These are phyloP conservation scores for Phytophthora rubi DNA, from an alignment of 352 stramenopile species.

Conservation along the genomic window DNA sequence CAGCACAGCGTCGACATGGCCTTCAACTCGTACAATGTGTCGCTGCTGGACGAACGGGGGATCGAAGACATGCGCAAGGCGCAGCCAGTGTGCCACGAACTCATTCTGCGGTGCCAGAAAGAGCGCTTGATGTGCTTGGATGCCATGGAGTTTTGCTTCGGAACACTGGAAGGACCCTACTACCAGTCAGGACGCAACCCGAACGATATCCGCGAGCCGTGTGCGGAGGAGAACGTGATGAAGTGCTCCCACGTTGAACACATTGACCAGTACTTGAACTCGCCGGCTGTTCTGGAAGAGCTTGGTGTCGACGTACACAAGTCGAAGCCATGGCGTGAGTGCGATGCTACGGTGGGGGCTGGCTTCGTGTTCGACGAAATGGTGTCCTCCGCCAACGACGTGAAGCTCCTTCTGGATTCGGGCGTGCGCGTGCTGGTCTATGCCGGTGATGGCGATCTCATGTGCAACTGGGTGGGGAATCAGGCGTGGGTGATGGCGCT, in stretches of 20 bases:
- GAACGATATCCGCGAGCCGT: slow-evolving; percentile 77
- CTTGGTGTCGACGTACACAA: slow-evolving; percentile 55
- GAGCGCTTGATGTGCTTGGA: slow-evolving; percentile 49
- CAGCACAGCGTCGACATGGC: slow-evolving; percentile 74
- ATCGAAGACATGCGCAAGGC: slow-evolving; percentile 59
- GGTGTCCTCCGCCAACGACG: slow-evolving; percentile 90
- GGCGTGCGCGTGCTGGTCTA: slow-evolving; percentile 93
- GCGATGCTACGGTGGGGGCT: slow-evolving; percentile 93
- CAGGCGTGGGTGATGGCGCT: slow-evolving; percentile 93
- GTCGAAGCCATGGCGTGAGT: slow-evolving; percentile 88
- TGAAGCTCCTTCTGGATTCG: slow-evolving; percentile 84
- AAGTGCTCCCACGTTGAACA: slow-evolving; percentile 75
- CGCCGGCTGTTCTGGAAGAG: slow-evolving; percentile 34
- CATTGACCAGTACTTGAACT: slow-evolving; percentile 80
- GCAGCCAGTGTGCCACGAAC: slow-evolving; percentile 60
- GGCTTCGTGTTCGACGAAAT: slow-evolving; percentile 94
- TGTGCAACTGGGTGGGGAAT: slow-evolving; percentile 98
- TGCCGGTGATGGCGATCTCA: slow-evolving; percentile 96
- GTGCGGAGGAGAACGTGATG: slow-evolving; percentile 56
- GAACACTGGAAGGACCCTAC: slow-evolving; percentile 58
- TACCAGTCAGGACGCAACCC: slow-evolving; percentile 59
- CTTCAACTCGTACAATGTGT: slow-evolving; percentile 76
- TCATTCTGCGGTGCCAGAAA: slow-evolving; percentile 60
- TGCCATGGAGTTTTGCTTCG: slow-evolving; percentile 65
- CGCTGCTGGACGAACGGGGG: slow-evolving; percentile 49